Percentiles rank a stretch among this genome's conserved stretches.
These are phyloP conservation scores for Arctium lappa DNA, from an alignment of 129 eudicot genomes.

Conservation along the genomic window DNA sequence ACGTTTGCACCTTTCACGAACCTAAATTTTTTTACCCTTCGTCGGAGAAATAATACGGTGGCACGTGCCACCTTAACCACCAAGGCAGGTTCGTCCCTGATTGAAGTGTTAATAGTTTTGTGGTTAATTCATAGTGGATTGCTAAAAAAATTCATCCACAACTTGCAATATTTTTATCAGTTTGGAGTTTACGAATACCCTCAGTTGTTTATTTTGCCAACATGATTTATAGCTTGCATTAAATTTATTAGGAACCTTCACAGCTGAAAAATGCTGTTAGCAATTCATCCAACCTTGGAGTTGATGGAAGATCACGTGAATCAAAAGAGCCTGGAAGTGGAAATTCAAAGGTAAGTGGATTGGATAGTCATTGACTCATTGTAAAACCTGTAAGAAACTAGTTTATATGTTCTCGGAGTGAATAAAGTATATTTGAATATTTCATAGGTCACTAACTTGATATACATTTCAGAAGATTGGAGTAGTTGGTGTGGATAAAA, in stretches of 20 bases:
- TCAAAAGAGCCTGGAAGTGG: conserved; percentile 4
- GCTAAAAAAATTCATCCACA: background rate
- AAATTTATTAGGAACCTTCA: conserved; percentile 18
- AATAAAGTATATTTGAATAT: conserved; percentile 6
- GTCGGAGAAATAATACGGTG: too few relatives aligned
- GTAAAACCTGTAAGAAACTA: conserved; percentile 6
- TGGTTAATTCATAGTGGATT: background rate
- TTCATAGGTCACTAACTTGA: conserved; percentile 3
- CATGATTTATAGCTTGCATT: background rate
- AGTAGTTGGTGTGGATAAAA: conserved; percentile 32
- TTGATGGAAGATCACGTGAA: conserved; percentile 31
- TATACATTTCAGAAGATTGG: conserved; percentile 35
- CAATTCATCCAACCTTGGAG: conserved; percentile 30
- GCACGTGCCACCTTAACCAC: too few relatives aligned
- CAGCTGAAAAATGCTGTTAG: conserved; percentile 29
- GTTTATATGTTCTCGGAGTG: background rate
- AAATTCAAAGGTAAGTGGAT: conserved; percentile 21
- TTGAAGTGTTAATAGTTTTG: background rate
- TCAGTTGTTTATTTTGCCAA: background rate
- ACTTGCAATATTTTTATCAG: background rate
- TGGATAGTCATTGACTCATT: background rate
- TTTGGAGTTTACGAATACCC: background rate
- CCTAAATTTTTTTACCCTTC: too few relatives aligned
- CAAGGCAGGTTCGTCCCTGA: background rate
- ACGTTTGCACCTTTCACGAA: too few relatives aligned